phyloP scores from a whole-genome alignment of 225 moss, liverwort and hornwort genomes.

The Physcomitrellopsis africana region DNA sequence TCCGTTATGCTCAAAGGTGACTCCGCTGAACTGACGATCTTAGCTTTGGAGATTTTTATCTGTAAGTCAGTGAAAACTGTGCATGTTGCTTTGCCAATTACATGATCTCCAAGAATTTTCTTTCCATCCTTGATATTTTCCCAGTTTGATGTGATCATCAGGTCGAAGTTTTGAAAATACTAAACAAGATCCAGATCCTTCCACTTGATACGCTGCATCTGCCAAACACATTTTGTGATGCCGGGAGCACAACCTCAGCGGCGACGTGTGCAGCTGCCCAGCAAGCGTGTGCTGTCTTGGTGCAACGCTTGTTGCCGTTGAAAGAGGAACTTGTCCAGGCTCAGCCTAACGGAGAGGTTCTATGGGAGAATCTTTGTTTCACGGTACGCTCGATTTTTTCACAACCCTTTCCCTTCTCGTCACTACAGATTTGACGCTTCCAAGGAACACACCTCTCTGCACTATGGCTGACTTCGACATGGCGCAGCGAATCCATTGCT shows the following conservation, averaged over 20 bases:
- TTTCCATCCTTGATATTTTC: constrained; percentile 22
- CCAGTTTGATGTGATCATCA: background rate
- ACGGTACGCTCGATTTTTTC: constrained; percentile 3
- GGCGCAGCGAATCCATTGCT: background rate
- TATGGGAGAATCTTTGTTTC: constrained; percentile 25
- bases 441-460: background rate
- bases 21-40: background rate
- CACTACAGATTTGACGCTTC: no score
- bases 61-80: no score
- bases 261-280: constrained; percentile 49
- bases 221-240: constrained; percentile 30
- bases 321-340: constrained; percentile 35
- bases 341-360: constrained; percentile 12
- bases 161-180: constrained; percentile 37
- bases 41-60: background rate
- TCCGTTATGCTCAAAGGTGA: constrained; percentile 50
- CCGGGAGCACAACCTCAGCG: constrained; percentile 59
- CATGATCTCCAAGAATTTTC: no score
- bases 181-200: constrained; percentile 53
- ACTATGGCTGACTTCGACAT: background rate
- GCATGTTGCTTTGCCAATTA: background rate
- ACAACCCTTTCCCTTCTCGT: background rate
- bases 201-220: constrained; percentile 56
- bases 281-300: constrained; percentile 45
- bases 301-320: constrained; percentile 46